phyloP scores from a whole-genome alignment of 73 alveolate species.

The Stentor coeruleus region DNA sequence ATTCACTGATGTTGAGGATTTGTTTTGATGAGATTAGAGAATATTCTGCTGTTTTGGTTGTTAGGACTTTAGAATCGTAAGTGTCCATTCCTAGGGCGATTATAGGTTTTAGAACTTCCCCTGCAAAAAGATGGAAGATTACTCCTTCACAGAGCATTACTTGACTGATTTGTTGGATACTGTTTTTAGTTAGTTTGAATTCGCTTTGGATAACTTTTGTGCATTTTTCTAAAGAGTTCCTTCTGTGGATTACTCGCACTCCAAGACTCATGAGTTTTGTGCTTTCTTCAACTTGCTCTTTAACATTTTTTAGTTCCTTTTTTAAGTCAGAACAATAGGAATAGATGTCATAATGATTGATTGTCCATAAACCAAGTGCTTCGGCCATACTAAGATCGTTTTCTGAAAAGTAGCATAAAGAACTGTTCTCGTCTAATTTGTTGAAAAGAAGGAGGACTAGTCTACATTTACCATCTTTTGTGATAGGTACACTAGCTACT shows the following conservation, averaged over 20 bases:
- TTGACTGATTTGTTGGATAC: neutral
- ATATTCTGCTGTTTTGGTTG: conserved; percentile 1
- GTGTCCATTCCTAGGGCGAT: neutral
- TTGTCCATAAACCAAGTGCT: neutral
- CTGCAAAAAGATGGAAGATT: neutral
- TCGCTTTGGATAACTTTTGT: neutral
- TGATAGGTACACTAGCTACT: conserved; percentile 5
- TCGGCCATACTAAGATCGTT: neutral
- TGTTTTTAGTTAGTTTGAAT: neutral
- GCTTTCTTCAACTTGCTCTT: neutral
- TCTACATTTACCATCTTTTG: neutral
- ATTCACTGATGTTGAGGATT: neutral
- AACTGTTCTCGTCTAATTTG: neutral
- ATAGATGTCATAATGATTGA: neutral
- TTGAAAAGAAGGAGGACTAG: neutral
- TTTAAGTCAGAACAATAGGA: neutral
- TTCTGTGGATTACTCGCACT: neutral
- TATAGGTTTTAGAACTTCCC: neutral
- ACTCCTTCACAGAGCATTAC: neutral
- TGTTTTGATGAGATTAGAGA: neutral
- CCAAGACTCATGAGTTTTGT: neutral
- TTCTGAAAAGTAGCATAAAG: neutral
- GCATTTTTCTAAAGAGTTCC: neutral
- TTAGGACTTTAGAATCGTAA: neutral
- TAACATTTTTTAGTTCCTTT: neutral